phyloP scores from a whole-genome alignment of 345 rosid species.

The Gossypium thurberi region DNA sequence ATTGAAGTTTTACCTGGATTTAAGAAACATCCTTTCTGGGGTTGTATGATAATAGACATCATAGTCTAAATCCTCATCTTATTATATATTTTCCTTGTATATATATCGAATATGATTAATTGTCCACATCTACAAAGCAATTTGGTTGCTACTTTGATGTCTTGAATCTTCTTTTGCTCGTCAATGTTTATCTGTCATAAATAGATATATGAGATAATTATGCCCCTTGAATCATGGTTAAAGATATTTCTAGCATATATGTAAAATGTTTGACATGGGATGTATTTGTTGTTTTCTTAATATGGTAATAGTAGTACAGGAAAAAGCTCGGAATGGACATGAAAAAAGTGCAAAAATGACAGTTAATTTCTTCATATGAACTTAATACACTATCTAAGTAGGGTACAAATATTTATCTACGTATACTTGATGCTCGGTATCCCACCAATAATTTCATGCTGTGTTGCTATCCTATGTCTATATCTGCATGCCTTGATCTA shows the following conservation, averaged over 20 bases:
- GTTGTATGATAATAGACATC: background rate
- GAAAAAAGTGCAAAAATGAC: background rate
- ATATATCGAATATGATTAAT: background rate
- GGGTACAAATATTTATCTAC: background rate
- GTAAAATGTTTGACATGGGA: background rate
- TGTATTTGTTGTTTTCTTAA: background rate
- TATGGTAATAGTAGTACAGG: background rate
- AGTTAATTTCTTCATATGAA: background rate
- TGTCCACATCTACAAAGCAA: background rate
- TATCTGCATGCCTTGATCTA: background rate
- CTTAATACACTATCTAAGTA: conserved; percentile 2
- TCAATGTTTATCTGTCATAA: background rate
- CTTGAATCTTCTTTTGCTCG: background rate
- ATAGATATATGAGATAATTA: background rate
- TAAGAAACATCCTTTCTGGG: background rate
- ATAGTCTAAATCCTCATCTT: background rate
- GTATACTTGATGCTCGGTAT: background rate
- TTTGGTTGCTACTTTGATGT: background rate
- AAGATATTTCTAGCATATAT: background rate
- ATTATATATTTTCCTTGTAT: background rate
- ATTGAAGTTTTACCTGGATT: background rate
- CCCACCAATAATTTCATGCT: background rate
- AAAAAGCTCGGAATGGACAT: background rate
- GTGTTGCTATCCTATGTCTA: background rate
- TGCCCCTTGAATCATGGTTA: background rate